phyloP scores from a whole-genome alignment of 352 stramenopile species.

The Globisporangium abappressorium region DNA sequence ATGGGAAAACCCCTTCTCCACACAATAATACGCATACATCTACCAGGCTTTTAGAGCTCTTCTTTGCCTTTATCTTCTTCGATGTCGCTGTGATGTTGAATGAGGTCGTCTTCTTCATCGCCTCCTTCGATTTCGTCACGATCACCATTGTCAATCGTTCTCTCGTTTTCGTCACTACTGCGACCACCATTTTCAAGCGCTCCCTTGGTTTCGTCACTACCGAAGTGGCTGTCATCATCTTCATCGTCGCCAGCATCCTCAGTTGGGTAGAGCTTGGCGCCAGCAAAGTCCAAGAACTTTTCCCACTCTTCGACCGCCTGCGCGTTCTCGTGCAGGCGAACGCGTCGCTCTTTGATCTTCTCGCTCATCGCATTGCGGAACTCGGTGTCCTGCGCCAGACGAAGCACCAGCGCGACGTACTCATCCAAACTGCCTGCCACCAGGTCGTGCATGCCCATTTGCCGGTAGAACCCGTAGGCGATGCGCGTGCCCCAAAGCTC shows the following conservation, averaged over 20 bases:
- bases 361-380: slow-evolving; percentile 49
- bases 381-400: slow-evolving; percentile 36
- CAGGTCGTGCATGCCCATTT: slow-evolving; percentile 58
- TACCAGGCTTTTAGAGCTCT: not conserved
- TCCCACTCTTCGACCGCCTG: slow-evolving; percentile 66
- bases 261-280: slow-evolving; percentile 25
- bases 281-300: slow-evolving; percentile 61
- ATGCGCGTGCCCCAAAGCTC: slow-evolving; percentile 63
- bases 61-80: not conserved
- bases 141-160: not conserved
- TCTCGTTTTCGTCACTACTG: not conserved
- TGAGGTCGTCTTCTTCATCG: not conserved
- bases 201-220: not conserved
- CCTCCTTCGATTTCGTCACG: not conserved
- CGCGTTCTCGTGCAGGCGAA: slow-evolving; percentile 39
- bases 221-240: not conserved
- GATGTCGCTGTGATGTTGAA: not conserved
- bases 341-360: slow-evolving; percentile 37
- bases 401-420: slow-evolving; percentile 53
- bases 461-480: slow-evolving; percentile 59
- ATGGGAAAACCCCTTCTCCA: slow-evolving; percentile 38
- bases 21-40: not conserved
- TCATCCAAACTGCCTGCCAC: slow-evolving; percentile 41
- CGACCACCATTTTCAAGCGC: not conserved
- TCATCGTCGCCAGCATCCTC: slow-evolving; percentile 18